Evolutionary conservation across 768 basidiomycete genomes (phyloP).

Genomic region (Kwoniella shandongensis): DNA sequence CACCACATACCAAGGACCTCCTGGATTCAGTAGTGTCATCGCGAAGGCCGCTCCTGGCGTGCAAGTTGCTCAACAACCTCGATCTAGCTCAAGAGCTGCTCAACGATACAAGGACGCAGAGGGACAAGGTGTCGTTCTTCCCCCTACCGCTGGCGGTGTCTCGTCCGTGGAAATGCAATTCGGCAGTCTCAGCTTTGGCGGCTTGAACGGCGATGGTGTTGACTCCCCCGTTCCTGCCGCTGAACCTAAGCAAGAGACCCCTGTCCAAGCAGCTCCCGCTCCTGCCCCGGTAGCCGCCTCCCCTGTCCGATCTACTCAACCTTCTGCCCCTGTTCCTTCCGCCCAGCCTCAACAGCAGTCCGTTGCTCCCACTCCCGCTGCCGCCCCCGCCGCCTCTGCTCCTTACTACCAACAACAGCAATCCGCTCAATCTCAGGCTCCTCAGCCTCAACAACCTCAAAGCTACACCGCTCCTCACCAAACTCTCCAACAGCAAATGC

Average conservation of each 20-base stretch:
- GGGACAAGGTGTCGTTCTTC: constrained; percentile 54
- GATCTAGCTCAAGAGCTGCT: constrained; percentile 48
- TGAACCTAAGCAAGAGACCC: constrained; percentile 30
- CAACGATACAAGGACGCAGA: constrained; percentile 49
- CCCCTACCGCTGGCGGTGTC: constrained; percentile 37
- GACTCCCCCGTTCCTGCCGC: constrained; percentile 34
- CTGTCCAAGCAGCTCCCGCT: constrained; percentile 26
- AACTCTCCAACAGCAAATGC: constrained; percentile 44
- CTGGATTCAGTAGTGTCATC: constrained; percentile 50
- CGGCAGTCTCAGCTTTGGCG: constrained; percentile 54
- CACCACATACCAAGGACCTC: constrained; percentile 52
- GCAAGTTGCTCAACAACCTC: constrained; percentile 33
- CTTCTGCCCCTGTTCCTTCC: constrained; percentile 21
- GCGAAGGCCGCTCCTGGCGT: constrained; percentile 31
- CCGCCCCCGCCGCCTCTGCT: constrained; percentile 12
- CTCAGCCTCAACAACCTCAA: constrained; percentile 27
- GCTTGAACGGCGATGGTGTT: constrained; percentile 43
- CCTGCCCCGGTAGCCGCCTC: constrained; percentile 30
- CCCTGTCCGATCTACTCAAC: constrained; percentile 29
- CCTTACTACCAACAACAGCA: constrained; percentile 23
- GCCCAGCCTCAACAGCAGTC: constrained; percentile 14
- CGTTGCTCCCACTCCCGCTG: constrained; percentile 9
- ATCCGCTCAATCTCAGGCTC: constrained; percentile 19
- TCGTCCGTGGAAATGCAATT: constrained; percentile 54
- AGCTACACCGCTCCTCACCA: constrained; percentile 39